These are phyloP conservation scores for Cucurbita maxima DNA, from an alignment of 306 rosid species.

Conservation along the genomic window DNA sequence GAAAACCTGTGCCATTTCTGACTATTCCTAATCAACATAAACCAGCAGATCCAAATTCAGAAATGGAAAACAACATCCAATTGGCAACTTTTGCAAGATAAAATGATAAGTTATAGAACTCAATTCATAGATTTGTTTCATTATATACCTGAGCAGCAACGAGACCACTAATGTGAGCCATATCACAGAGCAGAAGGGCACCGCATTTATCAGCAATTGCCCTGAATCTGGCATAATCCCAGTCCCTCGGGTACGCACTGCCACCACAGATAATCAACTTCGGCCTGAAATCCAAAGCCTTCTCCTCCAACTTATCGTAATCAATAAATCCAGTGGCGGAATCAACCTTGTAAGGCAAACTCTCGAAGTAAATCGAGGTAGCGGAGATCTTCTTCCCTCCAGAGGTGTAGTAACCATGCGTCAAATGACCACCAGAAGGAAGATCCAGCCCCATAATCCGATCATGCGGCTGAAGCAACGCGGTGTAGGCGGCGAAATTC, in stretches of 20 bases:
- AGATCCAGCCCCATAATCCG: slow-evolving; percentile 90
- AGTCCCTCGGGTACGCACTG: slow-evolving; percentile 84
- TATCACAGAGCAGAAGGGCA: slow-evolving; percentile 70
- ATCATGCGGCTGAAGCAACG: slow-evolving; percentile 77
- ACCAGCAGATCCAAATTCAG: background rate
- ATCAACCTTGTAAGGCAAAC: slow-evolving; percentile 79
- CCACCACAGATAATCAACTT: slow-evolving; percentile 79
- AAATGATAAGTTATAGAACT: background rate
- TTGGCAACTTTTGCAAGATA: background rate
- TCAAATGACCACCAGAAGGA: slow-evolving; percentile 80
- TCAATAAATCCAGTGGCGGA: slow-evolving; percentile 46
- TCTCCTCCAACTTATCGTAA: slow-evolving; percentile 76
- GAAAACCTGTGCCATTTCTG: background rate
- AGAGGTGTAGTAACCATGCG: slow-evolving; percentile 82
- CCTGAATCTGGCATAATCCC: slow-evolving; percentile 61
- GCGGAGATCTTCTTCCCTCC: slow-evolving; percentile 97
- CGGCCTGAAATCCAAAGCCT: slow-evolving; percentile 88
- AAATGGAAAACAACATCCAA: background rate
- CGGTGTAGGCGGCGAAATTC: slow-evolving; percentile 91
- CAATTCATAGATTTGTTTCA: background rate
- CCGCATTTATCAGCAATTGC: slow-evolving; percentile 73
- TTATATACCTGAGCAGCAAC: slow-evolving; percentile 82
- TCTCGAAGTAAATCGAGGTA: slow-evolving; percentile 87
- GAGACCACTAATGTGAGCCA: slow-evolving; percentile 96
- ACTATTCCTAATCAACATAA: background rate